Percentiles rank a stretch among this genome's conserved stretches.
Conservation (phyloP, 768 basidiomycete species). For the Pleurotus citrinopileatus region DNA sequence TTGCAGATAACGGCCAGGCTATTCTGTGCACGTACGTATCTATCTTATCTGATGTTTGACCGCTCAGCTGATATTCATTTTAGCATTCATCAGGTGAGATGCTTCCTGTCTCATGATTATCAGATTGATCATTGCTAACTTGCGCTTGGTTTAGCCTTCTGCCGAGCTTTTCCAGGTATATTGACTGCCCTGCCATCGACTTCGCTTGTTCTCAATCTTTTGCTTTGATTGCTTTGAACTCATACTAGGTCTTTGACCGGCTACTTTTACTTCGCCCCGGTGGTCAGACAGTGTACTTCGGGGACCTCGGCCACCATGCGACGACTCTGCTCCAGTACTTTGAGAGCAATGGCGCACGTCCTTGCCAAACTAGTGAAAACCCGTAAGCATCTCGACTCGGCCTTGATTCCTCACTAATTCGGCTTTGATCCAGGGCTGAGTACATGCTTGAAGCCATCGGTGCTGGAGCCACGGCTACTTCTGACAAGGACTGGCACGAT, state of each 20-base stretch:
- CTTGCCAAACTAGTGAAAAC: conserved; percentile 66
- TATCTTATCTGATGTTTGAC: conserved; percentile 18
- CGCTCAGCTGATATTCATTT: not conserved
- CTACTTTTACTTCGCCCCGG: conserved; percentile 75
- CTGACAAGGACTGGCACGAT: conserved; percentile 50
- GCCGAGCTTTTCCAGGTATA: conserved; percentile 73
- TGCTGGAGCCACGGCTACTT: conserved; percentile 63
- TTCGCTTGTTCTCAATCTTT: not conserved
- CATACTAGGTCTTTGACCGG: conserved; percentile 57
- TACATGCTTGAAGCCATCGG: conserved; percentile 74
- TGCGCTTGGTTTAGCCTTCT: conserved; percentile 66
- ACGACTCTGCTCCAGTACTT: conserved; percentile 71
- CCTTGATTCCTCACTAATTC: not conserved
- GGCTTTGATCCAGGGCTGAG: conserved; percentile 40
- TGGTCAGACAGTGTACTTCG: conserved; percentile 76
- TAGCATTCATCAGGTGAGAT: conserved; percentile 42
- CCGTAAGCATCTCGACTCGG: conserved; percentile 42
- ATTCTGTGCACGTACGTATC: conserved; percentile 77
- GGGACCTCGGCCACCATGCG: conserved; percentile 64
- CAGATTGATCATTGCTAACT: conserved; percentile 4
- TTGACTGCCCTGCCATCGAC: not conserved
- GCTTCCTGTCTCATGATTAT: not conserved
- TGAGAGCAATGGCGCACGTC: conserved; percentile 61
- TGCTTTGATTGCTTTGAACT: not conserved
- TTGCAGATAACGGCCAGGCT: conserved; percentile 80